A percentile compares a stretch with the other conserved stretches of the same genome.
Evolutionary conservation across 768 basidiomycete genomes (phyloP).

Genomic region (Leccinum uliginosum): DNA sequence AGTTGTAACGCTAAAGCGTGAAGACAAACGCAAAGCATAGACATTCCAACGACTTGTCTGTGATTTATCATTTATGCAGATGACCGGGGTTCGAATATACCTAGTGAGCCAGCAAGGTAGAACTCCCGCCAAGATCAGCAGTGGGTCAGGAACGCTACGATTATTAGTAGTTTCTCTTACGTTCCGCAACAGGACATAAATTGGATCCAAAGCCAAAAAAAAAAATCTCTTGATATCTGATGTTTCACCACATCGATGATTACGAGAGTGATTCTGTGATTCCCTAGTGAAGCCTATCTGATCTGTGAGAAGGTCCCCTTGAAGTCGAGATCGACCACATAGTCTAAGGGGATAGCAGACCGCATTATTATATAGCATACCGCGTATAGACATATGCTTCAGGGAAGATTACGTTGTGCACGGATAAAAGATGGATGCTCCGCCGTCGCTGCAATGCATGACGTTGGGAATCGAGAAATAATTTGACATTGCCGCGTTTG

Average conservation of each 20-base stretch:
- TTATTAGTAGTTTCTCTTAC: no score
- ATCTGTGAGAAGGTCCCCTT: no score
- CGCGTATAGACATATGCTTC: not conserved
- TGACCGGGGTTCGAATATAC: not conserved
- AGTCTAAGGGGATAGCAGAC: not conserved
- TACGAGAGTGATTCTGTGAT: no score
- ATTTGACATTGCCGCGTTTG: not conserved
- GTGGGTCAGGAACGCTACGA: not conserved
- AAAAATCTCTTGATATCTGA: not conserved
- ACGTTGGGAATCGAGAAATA: not conserved
- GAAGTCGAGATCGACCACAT: no score
- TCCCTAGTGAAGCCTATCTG: no score
- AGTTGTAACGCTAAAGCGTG: no score
- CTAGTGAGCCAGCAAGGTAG: not conserved
- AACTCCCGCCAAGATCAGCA: not conserved
- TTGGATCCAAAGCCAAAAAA: no score
- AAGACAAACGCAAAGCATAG: not conserved
- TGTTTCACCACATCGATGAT: not conserved
- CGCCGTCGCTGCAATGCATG: not conserved
- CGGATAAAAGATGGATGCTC: not conserved
- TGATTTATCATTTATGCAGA: no score
- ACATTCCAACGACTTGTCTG: not conserved
- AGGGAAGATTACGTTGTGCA: not conserved
- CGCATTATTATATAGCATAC: not conserved
- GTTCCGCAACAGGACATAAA: no score